Conservation (phyloP, 345 rosid species). For the Geranium rotundifolium region DNA sequence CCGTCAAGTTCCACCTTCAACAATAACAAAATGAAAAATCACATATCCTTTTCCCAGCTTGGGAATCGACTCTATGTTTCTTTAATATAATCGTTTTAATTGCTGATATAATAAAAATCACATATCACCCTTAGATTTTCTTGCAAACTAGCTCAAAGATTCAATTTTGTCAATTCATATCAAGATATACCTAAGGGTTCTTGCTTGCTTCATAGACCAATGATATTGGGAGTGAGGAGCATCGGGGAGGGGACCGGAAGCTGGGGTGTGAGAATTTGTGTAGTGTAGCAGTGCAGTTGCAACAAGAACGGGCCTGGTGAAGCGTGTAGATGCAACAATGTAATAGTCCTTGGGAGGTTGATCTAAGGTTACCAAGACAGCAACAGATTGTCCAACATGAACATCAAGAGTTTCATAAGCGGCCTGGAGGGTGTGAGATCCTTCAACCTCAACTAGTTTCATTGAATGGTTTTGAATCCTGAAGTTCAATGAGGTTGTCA, state of each 20-base stretch:
- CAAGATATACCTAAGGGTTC: conserved; percentile 51
- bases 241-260: conserved; percentile 42
- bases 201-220: conserved; percentile 87
- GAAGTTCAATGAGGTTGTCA: conserved; percentile 60
- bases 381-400: conserved; percentile 64
- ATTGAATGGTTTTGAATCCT: conserved; percentile 65
- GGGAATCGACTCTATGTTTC: too few relatives aligned
- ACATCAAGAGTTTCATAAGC: conserved; percentile 58
- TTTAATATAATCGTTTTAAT: too few relatives aligned
- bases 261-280: conserved; percentile 40
- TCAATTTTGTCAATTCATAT: background rate
- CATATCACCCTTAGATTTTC: too few relatives aligned
- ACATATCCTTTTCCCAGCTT: too few relatives aligned
- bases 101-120: too few relatives aligned
- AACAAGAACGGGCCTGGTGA: conserved; percentile 40
- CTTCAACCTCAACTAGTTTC: conserved; percentile 81
- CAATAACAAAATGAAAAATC: background rate
- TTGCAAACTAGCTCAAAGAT: background rate
- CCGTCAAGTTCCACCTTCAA: conserved; percentile 21
- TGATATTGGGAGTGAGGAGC: conserved; percentile 66
- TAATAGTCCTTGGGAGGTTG: conserved; percentile 37
- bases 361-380: conserved; percentile 43
- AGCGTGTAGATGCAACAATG: conserved; percentile 72
- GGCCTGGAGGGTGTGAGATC: conserved; percentile 66
- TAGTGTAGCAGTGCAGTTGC: conserved; percentile 64